Conservation (phyloP, 768 basidiomycete genomes). For the Rhodotorula kratochvilovae region DNA sequence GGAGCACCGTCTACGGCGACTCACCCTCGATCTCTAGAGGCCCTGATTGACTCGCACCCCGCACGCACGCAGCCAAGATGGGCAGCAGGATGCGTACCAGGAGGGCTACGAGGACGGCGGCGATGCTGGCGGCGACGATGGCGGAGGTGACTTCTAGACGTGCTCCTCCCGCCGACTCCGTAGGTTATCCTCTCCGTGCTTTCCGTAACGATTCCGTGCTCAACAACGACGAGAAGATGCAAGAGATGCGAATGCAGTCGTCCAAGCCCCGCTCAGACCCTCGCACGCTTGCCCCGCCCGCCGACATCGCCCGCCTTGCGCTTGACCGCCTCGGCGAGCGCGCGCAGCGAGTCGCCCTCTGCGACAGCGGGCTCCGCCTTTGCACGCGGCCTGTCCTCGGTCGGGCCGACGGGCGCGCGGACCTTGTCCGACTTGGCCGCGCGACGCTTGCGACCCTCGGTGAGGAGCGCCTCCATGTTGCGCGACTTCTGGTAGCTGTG, state of each 20-base stretch:
- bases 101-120: constrained; percentile 20
- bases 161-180: background rate
- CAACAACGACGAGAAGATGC: background rate
- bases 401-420: constrained; percentile 41
- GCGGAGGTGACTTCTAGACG: constrained; percentile 10
- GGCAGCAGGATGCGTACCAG: constrained; percentile 14
- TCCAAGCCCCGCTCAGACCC: background rate
- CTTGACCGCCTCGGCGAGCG: constrained; percentile 80
- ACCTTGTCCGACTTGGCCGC: constrained; percentile 17
- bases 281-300: constrained; percentile 36
- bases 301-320: constrained; percentile 57
- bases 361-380: constrained; percentile 28
- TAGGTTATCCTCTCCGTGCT: background rate
- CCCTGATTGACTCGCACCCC: too few species aligned
- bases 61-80: background rate
- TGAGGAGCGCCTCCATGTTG: constrained; percentile 75
- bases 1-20: too few species aligned
- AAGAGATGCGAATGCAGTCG: background rate
- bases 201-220: background rate
- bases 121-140: constrained; percentile 6
- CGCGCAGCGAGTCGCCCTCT: constrained; percentile 53
- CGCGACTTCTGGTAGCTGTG: constrained; percentile 85
- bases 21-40: too few species aligned
- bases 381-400: constrained; percentile 7
- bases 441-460: constrained; percentile 71